Conservation (phyloP, 352 stramenopile genomes). For the Pythium aphanidermatum region DNA sequence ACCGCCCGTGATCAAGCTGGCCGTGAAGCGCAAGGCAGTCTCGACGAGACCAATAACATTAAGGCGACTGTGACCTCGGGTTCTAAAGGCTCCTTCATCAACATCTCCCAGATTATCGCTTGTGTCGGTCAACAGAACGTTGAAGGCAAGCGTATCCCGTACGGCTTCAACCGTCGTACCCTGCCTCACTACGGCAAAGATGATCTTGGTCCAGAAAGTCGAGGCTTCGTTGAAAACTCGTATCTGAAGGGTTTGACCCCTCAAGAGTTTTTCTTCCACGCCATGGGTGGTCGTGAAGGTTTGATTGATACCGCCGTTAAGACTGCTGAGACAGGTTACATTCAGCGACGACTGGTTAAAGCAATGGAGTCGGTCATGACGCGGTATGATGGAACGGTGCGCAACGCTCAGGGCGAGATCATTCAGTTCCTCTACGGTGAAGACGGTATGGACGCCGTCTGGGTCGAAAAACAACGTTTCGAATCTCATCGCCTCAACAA, state of each 20-base stretch:
- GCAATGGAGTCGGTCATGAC: slow-evolving; percentile 99
- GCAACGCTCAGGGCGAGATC: slow-evolving; percentile 89
- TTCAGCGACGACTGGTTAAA: slow-evolving; percentile 99
- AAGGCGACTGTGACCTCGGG: slow-evolving; percentile 99
- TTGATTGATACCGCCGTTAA: slow-evolving; percentile 99
- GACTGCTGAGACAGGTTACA: slow-evolving; percentile 99
- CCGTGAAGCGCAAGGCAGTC: slow-evolving; percentile 74
- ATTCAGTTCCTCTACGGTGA: slow-evolving; percentile 93
- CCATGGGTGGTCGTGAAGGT: slow-evolving; percentile 98
- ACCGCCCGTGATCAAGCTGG: slow-evolving; percentile 81
- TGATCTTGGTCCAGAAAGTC: slow-evolving; percentile 96
- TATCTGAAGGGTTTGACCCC: slow-evolving; percentile 95
- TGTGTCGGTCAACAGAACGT: slow-evolving; percentile 99
- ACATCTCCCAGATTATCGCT: slow-evolving; percentile 99
- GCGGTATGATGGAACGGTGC: slow-evolving; percentile 98
- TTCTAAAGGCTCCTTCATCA: slow-evolving; percentile 99
- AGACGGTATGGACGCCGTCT: slow-evolving; percentile 99
- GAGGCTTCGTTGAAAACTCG: slow-evolving; percentile 99
- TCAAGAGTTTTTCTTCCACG: slow-evolving; percentile 99
- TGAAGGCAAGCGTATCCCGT: slow-evolving; percentile 97
- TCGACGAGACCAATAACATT: slow-evolving; percentile 98
- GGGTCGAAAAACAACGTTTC: slow-evolving; percentile 98
- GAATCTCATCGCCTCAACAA: slow-evolving; percentile 88
- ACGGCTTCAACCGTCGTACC: slow-evolving; percentile 93
- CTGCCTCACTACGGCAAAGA: slow-evolving; percentile 95